Percentiles rank a stretch among this genome's conserved stretches.
Conservation (phyloP, 192 early-diverging fungal species). For the Martensiomyces pterosporus region DNA sequence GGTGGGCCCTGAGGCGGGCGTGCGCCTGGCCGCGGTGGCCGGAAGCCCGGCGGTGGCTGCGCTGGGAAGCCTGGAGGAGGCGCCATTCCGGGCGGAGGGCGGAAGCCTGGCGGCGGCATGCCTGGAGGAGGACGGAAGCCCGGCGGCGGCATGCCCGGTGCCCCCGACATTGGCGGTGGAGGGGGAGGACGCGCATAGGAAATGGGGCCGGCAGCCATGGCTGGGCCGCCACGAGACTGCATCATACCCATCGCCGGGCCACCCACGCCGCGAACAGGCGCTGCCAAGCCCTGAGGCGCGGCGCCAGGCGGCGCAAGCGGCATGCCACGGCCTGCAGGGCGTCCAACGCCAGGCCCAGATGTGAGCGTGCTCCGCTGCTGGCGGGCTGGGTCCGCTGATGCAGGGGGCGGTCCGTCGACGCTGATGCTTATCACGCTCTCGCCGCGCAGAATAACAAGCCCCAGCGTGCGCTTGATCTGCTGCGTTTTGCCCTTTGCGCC, state of each 20-base stretch:
- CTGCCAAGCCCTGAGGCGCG: conserved; percentile 63
- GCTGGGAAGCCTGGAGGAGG: conserved; percentile 65
- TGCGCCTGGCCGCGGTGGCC: conserved; percentile 31
- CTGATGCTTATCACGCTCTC: conserved; percentile 88
- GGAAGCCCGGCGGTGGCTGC: conserved; percentile 49
- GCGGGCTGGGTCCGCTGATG: conserved; percentile 51
- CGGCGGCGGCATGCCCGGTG: conserved; percentile 54
- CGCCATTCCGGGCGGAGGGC: conserved; percentile 30
- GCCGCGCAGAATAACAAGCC: conserved; percentile 90
- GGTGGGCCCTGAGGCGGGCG: conserved; percentile 24
- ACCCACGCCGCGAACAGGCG: conserved; percentile 94
- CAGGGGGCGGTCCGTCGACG: conserved; percentile 86
- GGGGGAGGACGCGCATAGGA: conserved; percentile 74
- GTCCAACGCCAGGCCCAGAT: conserved; percentile 71
- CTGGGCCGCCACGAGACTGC: conserved; percentile 69
- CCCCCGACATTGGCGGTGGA: conserved; percentile 55
- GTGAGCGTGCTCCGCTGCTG: conserved; percentile 41
- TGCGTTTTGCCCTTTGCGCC: conserved; percentile 46
- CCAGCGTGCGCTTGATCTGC: conserved; percentile 89
- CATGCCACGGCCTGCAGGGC: conserved; percentile 78
- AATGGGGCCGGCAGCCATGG: conserved; percentile 56
- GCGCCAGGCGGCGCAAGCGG: conserved; percentile 54
- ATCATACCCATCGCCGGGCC: conserved; percentile 89
- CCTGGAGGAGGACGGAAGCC: conserved; percentile 37
- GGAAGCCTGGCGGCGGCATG: conserved; percentile 50